phyloP scores from a whole-genome alignment of 805 yeast species.

The Barnettozyma salicaria region DNA sequence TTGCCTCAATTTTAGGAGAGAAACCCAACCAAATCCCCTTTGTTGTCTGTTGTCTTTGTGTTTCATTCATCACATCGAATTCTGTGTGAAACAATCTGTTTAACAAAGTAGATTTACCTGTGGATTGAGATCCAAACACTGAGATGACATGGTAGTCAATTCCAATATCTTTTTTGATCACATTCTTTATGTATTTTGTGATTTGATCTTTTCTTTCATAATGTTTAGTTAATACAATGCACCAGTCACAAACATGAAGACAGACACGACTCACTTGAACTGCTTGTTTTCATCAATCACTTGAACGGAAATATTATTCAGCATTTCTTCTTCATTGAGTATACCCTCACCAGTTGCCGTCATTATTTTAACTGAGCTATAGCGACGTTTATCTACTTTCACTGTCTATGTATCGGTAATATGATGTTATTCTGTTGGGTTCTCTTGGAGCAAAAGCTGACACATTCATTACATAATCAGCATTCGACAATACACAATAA shows the following conservation, averaged over 20 bases:
- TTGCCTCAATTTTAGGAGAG: slow-evolving; percentile 36
- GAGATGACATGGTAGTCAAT: slow-evolving; percentile 83
- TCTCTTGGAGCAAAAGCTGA: too few species aligned
- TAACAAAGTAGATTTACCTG: slow-evolving; percentile 91
- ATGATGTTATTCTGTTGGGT: too few species aligned
- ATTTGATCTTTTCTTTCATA: slow-evolving; percentile 8
- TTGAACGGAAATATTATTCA: slow-evolving; percentile 36
- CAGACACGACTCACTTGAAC: slow-evolving; percentile 30
- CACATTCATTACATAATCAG: too few species aligned
- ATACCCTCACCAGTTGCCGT: too few species aligned
- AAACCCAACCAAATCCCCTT: slow-evolving; percentile 76
- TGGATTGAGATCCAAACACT: slow-evolving; percentile 95
- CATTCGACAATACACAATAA: too few species aligned
- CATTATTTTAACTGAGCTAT: too few species aligned
- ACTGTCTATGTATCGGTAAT: too few species aligned
- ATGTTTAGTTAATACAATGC: slow-evolving; percentile 5
- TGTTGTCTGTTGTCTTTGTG: slow-evolving; percentile 82
- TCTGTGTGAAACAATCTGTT: slow-evolving; percentile 80
- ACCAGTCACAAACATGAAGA: too few species aligned
- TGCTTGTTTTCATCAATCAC: slow-evolving; percentile 47
- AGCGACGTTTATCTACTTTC: too few species aligned
- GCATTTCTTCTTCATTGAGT: neutral
- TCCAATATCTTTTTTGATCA: slow-evolving; percentile 43
- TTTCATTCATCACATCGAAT: slow-evolving; percentile 92
- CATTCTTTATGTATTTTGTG: slow-evolving; percentile 28